phyloP scores from a whole-genome alignment of 2,329 filamentous ascomycete genomes.

The Periconia sp. region DNA sequence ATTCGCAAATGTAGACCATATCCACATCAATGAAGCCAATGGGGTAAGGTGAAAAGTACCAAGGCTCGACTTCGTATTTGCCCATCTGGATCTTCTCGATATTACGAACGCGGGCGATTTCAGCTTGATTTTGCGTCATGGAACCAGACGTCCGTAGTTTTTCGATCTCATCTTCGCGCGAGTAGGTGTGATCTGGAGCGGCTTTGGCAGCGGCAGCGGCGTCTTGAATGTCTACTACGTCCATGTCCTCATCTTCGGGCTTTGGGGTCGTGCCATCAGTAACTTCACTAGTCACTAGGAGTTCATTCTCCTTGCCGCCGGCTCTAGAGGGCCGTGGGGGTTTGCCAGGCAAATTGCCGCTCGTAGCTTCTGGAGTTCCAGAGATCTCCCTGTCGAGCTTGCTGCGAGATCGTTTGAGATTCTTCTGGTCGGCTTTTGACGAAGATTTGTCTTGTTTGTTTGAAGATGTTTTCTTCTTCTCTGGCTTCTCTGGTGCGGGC shows the following conservation, averaged over 20 bases:
- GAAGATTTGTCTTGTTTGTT: conserved; percentile 44
- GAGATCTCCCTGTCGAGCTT: conserved; percentile 61
- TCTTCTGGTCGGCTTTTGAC: conserved; percentile 54
- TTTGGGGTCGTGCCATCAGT: conserved; percentile 55
- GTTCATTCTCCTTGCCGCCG: conserved; percentile 64
- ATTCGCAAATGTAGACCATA: conserved; percentile 95
- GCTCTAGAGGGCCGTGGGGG: conserved; percentile 60
- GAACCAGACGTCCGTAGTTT: conserved; percentile 92
- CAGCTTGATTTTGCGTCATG: conserved; percentile 98
- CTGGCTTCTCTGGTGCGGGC: conserved; percentile 88
- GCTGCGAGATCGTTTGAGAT: conserved; percentile 53
- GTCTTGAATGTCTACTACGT: conserved; percentile 59
- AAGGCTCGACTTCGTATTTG: conserved; percentile 87
- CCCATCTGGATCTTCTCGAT: conserved; percentile 95
- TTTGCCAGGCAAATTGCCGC: conserved; percentile 55
- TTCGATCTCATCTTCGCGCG: conserved; percentile 91
- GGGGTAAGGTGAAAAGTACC: conserved; percentile 99
- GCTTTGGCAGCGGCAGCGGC: conserved; percentile 61
- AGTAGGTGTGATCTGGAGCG: conserved; percentile 62
- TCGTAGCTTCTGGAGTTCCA: conserved; percentile 59
- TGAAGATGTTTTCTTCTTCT: conserved; percentile 77
- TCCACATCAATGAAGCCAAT: conserved; percentile 87
- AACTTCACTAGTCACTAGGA: conserved; percentile 55
- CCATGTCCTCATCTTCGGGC: conserved; percentile 58
- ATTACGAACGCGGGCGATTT: conserved; percentile 94